Evolutionary conservation across 2,329 filamentous ascomycete genomes (phyloP).

Genomic region (Volutella citrinella): DNA sequence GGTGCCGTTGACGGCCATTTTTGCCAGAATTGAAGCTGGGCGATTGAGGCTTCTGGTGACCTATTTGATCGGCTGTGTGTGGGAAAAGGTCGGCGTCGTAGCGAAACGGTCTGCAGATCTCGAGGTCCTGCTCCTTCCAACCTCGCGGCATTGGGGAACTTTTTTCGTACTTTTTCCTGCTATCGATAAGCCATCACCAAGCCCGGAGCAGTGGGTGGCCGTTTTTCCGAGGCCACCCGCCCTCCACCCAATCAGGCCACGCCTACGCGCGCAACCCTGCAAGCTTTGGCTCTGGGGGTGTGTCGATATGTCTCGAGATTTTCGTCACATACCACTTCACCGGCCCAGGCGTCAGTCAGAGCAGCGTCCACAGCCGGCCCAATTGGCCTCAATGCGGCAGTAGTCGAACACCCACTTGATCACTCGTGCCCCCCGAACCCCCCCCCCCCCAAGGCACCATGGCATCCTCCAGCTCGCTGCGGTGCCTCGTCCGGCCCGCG

Average conservation of each 20-base stretch:
- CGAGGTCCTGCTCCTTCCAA: conserved; percentile 6
- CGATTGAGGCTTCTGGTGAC: conserved; percentile 1
- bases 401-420: too few relatives aligned
- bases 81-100: too few relatives aligned
- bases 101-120: too few relatives aligned
- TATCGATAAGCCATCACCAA: conserved; percentile 21
- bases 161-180: conserved; percentile 25
- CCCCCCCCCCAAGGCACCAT: conserved; percentile 30
- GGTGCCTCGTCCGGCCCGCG: conserved; percentile 39
- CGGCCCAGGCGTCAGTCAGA: conserved; percentile 22
- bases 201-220: conserved; percentile 23
- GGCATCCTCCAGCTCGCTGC: conserved; percentile 40
- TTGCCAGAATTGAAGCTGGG: too few relatives aligned
- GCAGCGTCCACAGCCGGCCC: conserved; percentile 22
- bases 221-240: conserved; percentile 19
- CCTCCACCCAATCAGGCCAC: conserved; percentile 14
- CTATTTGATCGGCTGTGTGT: background rate
- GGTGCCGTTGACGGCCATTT: conserved; percentile 36
- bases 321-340: conserved; percentile 25
- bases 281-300: conserved; percentile 15
- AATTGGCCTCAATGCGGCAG: conserved; percentile 28
- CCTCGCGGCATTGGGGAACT: too few relatives aligned
- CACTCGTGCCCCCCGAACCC: too few relatives aligned
- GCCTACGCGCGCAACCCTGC: conserved; percentile 5
- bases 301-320: conserved; percentile 26